Evolutionary conservation across 495 filamentous ascomycete species (phyloP).

Genomic region (Cetradonia linearis): DNA sequence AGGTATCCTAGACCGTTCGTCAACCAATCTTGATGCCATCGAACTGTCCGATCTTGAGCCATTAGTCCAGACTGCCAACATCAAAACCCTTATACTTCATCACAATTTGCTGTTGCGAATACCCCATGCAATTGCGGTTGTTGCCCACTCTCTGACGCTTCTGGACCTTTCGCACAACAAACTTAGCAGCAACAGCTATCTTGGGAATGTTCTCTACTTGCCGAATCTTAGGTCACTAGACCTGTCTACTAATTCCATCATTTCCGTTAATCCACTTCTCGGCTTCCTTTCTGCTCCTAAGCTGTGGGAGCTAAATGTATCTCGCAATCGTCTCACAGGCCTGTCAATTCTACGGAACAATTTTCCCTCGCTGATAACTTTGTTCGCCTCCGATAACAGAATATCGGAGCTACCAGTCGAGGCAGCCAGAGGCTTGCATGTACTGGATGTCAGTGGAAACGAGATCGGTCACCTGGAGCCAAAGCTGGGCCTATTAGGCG

Average conservation of each 20-base stretch:
- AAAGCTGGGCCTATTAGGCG: slow-evolving; percentile 61
- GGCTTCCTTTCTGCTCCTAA: slow-evolving; percentile 56
- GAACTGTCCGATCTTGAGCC: slow-evolving; percentile 37
- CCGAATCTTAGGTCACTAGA: slow-evolving; percentile 67
- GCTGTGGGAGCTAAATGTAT: slow-evolving; percentile 67
- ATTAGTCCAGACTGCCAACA: slow-evolving; percentile 34
- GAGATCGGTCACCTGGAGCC: slow-evolving; percentile 69
- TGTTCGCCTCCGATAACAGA: slow-evolving; percentile 68
- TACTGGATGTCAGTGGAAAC: slow-evolving; percentile 74
- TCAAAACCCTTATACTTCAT: slow-evolving; percentile 55
- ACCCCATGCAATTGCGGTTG: slow-evolving; percentile 55
- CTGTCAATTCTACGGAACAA: slow-evolving; percentile 46
- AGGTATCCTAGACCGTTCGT: slow-evolving; percentile 63
- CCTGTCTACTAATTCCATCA: slow-evolving; percentile 58
- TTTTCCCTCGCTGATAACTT: slow-evolving; percentile 56
- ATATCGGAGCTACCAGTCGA: slow-evolving; percentile 63
- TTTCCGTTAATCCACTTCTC: slow-evolving; percentile 51
- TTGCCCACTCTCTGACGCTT: slow-evolving; percentile 56
- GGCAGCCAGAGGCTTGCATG: slow-evolving; percentile 58
- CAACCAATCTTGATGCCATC: slow-evolving; percentile 46
- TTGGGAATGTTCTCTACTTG: slow-evolving; percentile 53
- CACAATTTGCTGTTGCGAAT: slow-evolving; percentile 65
- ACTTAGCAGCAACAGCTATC: slow-evolving; percentile 47
- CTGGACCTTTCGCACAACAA: slow-evolving; percentile 76
- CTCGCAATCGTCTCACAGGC: slow-evolving; percentile 60